phyloP scores from a whole-genome alignment of 164 flowering plant species.

The Dillenia suffruticosa region DNA sequence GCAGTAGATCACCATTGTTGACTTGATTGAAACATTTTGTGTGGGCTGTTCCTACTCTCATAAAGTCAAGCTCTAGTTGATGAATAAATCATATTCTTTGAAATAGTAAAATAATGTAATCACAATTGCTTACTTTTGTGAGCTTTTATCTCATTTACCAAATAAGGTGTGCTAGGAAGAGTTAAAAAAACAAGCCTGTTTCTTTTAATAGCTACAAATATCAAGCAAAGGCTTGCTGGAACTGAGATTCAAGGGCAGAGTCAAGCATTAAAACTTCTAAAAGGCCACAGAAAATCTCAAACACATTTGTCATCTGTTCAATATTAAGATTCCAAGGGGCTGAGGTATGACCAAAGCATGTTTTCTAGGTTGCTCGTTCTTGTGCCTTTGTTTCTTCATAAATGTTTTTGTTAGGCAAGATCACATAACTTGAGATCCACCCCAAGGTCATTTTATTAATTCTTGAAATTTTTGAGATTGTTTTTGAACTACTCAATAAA shows the following conservation, averaged over 20 bases:
- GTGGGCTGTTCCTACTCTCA: constrained; percentile 76
- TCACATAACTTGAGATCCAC: too few relatives aligned
- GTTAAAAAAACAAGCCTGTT: too few relatives aligned
- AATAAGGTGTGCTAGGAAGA: constrained; percentile 1
- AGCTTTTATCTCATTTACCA: constrained; percentile 7
- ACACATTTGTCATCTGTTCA: not conserved
- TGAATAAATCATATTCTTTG: constrained; percentile 89
- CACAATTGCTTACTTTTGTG: not conserved
- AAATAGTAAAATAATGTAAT: constrained; percentile 52
- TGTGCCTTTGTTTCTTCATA: not conserved
- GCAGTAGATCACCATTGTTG: not conserved
- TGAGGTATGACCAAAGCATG: not conserved
- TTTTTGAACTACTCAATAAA: too few relatives aligned
- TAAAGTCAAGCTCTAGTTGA: constrained; percentile 90
- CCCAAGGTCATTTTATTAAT: too few relatives aligned
- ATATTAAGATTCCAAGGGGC: too few relatives aligned
- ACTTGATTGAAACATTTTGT: constrained; percentile 10
- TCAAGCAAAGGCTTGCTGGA: constrained; percentile 35
- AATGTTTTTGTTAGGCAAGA: too few relatives aligned
- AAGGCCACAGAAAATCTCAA: not conserved
- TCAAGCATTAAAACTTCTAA: constrained; percentile 13
- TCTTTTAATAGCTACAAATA: too few relatives aligned
- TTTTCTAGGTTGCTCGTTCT: not conserved
- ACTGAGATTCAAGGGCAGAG: constrained; percentile 69
- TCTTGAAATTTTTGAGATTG: too few relatives aligned